Evolutionary conservation across 2,329 filamentous ascomycete species (phyloP).

Genomic region (Pseudocercospora eumusae): DNA sequence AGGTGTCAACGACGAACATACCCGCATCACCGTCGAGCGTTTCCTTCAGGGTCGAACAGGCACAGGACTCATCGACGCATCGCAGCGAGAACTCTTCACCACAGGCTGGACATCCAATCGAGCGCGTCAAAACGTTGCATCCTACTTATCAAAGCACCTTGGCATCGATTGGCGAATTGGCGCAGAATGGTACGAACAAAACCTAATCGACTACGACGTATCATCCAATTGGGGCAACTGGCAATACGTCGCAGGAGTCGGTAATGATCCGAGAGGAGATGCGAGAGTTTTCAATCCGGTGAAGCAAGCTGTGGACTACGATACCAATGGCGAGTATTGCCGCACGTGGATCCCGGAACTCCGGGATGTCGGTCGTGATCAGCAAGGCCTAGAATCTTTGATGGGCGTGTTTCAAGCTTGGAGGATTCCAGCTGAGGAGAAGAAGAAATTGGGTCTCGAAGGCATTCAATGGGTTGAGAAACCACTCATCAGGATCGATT

Average conservation of each 20-base stretch:
- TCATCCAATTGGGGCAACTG: conserved; percentile 52
- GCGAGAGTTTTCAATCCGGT: conserved; percentile 78
- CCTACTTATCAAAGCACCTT: conserved; percentile 71
- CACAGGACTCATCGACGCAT: conserved; percentile 75
- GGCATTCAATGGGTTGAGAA: conserved; percentile 66
- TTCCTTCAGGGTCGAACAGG: conserved; percentile 70
- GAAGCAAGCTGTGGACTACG: conserved; percentile 78
- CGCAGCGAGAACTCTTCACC: conserved; percentile 70
- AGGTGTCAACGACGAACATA: conserved; percentile 48
- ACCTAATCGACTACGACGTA: conserved; percentile 74
- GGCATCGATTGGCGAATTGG: conserved; percentile 77
- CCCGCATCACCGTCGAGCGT: conserved; percentile 50
- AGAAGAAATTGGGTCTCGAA: conserved; percentile 58
- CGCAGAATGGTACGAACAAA: conserved; percentile 78
- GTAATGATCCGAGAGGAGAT: conserved; percentile 73
- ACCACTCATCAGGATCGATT: conserved; percentile 67
- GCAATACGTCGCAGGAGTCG: conserved; percentile 79
- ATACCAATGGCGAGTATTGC: conserved; percentile 68
- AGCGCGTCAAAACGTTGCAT: conserved; percentile 74
- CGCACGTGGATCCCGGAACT: conserved; percentile 73
- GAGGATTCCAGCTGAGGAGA: conserved; percentile 62
- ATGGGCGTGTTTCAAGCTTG: conserved; percentile 70
- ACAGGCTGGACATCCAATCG: conserved; percentile 80
- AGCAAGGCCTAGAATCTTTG: conserved; percentile 39
- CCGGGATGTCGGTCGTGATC: conserved; percentile 47